Evolutionary conservation across 2,329 filamentous ascomycete species (phyloP), one percentile per base, ranked within the genome.

Genomic region (Fusarium proliferatum): DNA sequence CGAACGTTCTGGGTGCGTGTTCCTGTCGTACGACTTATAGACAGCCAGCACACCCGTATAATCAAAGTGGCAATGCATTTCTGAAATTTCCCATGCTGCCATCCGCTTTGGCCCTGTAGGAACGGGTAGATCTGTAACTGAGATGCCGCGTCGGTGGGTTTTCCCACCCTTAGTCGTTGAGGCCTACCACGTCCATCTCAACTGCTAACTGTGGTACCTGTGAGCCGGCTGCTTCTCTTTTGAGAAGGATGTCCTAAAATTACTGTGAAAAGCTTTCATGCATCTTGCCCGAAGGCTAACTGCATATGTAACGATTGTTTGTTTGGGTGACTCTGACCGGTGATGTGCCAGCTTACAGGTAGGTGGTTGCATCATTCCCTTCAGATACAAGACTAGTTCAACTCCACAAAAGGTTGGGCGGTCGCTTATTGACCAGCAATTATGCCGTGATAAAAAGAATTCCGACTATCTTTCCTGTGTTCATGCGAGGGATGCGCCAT

Each of bases 231-330:
- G 51, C 46, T 46, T 48, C 36, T 55, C 56, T 43, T 60, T 48
- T 45, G 28, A 59, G 55, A 55, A 60, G 39, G 23, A 58, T 55
- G 64, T n/a, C 57, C 65, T 49, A 61, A 58, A n/a, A 61, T 74
- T 61, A 48, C 60, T 59, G 48, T 41, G 46, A 49, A 67, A 67
- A 65, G 58, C 59, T 63, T 66, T 59, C 61, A 26, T 67, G 72
- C 69, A 68, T 55, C 58, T 49, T 62, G 62, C 49, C 64, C 61
- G 53, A 57, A 46, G 64, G 67, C 70, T 69, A 75, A 65, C 57
- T 77, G 67, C 74, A 65, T 60, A 45, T 60, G 64, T 73, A 69
- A 72, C 43, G 43, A 69, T 67, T 69, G 60, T 69, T 65, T 52
- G 55, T 63, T 61, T 74, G 46, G 57, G 57, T 56, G 56, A 63